Conservation (phyloP, 257 asterid species). For the Nyctanthes arbortristis region DNA sequence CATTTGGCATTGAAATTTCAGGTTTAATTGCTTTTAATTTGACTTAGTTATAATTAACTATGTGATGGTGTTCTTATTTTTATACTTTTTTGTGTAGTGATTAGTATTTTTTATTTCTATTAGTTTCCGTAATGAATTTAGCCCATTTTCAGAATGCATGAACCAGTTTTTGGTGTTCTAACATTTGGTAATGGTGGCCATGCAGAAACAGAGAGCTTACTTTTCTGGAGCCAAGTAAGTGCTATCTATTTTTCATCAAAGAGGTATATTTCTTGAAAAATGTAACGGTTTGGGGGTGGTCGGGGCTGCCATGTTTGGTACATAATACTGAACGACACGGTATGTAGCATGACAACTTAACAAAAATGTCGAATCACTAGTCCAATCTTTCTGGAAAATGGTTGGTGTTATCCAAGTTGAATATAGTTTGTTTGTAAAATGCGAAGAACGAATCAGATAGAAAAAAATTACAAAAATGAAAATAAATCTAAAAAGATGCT, state of each 20-base stretch:
- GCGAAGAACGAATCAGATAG: not conserved
- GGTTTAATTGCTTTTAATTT: constrained; percentile 10
- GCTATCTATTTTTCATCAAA: not conserved
- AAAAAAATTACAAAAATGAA: too few species aligned
- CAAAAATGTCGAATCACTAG: too few species aligned
- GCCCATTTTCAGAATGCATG: not conserved
- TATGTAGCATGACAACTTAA: too few species aligned
- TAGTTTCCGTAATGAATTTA: not conserved
- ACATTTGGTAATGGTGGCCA: constrained; percentile 20
- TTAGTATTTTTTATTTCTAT: not conserved
- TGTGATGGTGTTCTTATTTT: not conserved
- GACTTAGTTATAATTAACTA: constrained; percentile 8
- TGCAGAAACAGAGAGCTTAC: constrained; percentile 27
- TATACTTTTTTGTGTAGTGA: not conserved
- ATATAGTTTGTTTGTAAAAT: not conserved
- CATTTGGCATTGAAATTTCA: constrained; percentile 44
- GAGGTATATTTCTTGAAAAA: constrained; percentile 3
- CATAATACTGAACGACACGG: too few species aligned
- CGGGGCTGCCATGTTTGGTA: not conserved
- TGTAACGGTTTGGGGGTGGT: not conserved
- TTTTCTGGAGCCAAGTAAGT: constrained; percentile 12
- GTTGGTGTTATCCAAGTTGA: too few species aligned
- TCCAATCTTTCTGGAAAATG: too few species aligned
- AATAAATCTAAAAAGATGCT: not conserved
- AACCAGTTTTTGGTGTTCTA: not conserved